Evolutionary conservation across 1,139 yeast species (phyloP).

Genomic region (Candida sp.): DNA sequence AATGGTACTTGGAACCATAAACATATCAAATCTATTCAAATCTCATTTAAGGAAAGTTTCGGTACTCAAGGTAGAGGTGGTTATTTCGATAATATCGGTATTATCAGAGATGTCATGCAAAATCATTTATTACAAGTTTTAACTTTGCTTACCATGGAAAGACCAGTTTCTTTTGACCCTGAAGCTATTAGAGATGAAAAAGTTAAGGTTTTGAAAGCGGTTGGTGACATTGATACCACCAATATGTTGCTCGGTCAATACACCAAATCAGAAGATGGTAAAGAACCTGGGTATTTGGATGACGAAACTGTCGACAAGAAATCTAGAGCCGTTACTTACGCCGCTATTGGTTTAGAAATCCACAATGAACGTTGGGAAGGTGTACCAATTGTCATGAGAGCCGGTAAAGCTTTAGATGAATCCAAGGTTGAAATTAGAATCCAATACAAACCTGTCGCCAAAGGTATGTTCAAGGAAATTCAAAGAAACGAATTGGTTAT

Average conservation of each 20-base stretch:
- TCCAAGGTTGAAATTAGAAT: slow-evolving; percentile 93
- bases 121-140: slow-evolving; percentile 93
- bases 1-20: slow-evolving; percentile 85
- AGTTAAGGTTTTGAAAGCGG: slow-evolving; percentile 85
- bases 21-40: slow-evolving; percentile 75
- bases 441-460: slow-evolving; percentile 84
- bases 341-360: slow-evolving; percentile 76
- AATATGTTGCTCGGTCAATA: slow-evolving; percentile 89
- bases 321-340: slow-evolving; percentile 89
- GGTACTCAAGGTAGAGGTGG: slow-evolving; percentile 99
- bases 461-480: slow-evolving; percentile 77
- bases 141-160: slow-evolving; percentile 91
- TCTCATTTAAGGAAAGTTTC: slow-evolving; percentile 92
- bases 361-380: slow-evolving; percentile 98
- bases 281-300: slow-evolving; percentile 87
- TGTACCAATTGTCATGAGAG: slow-evolving; percentile 92
- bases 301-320: slow-evolving; percentile 85
- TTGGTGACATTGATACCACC: slow-evolving; percentile 61
- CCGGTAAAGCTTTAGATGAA: slow-evolving; percentile 93
- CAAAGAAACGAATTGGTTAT: slow-evolving; percentile 92
- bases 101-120: slow-evolving; percentile 97
- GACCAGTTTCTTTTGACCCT: slow-evolving; percentile 86
- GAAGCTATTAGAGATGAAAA: slow-evolving; percentile 96
- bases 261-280: slow-evolving; percentile 76
- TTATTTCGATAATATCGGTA: slow-evolving; percentile 92